phyloP scores from a whole-genome alignment of 83 land plant genomes.

The Thuja plicata region DNA sequence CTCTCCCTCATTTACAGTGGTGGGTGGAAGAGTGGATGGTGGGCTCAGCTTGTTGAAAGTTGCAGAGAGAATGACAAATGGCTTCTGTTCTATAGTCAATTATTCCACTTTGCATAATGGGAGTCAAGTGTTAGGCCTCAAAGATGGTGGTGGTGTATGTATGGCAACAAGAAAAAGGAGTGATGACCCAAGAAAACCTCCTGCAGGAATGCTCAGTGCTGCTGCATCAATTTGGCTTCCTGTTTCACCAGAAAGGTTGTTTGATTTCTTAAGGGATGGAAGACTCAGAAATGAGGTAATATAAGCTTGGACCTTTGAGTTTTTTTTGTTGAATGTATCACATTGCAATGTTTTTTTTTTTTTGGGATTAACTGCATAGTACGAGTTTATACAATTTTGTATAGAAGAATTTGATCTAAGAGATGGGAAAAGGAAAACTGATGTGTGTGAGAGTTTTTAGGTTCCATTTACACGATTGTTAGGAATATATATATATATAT shows the following conservation, averaged over 20 bases:
- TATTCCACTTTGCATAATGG: conserved; percentile 28
- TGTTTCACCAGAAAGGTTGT: conserved; percentile 23
- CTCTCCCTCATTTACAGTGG: not conserved
- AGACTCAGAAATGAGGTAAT: conserved; percentile 25
- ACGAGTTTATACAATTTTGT: no score
- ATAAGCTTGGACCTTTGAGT: not conserved
- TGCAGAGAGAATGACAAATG: conserved; percentile 14
- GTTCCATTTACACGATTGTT: not conserved
- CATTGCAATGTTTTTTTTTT: no score
- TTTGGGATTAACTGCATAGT: no score
- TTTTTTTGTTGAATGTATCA: no score
- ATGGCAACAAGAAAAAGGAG: conserved; percentile 31
- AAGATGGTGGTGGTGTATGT: conserved; percentile 27
- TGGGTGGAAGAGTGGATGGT: not conserved
- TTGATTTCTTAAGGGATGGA: conserved; percentile 44
- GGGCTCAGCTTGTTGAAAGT: conserved; percentile 10
- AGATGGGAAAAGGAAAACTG: no score
- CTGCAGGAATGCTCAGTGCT: conserved; percentile 41
- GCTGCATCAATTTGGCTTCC: conserved; percentile 53
- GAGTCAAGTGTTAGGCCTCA: conserved; percentile 18
- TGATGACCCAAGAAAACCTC: conserved; percentile 41
- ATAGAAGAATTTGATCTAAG: no score
- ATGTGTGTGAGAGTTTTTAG: not conserved
- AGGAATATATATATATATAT: no score
- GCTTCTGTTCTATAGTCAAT: conserved; percentile 15